A percentile compares a stretch with the other conserved stretches of the same genome.
Evolutionary conservation across 2,329 filamentous ascomycete genomes (phyloP).

Genomic region (Coniosporium tulheliwenetii): DNA sequence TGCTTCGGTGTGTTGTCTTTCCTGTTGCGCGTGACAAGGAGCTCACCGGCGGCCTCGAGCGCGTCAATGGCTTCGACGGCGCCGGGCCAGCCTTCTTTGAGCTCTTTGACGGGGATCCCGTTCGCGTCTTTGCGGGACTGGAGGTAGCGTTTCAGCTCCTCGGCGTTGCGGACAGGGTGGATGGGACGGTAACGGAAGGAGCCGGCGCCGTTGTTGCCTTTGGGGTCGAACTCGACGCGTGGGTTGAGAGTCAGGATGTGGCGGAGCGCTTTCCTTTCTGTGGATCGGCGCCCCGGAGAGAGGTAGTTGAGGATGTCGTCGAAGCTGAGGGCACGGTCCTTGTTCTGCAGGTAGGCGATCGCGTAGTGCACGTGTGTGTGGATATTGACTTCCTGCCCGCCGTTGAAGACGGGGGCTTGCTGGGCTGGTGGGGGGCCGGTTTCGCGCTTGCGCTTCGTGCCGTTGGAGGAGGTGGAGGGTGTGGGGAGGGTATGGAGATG

Average conservation of each 20-base stretch:
- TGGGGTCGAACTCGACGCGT: slow-evolving; percentile 42
- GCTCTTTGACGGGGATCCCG: slow-evolving; percentile 70
- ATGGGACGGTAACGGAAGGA: slow-evolving; percentile 73
- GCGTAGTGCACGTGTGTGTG: slow-evolving; percentile 81
- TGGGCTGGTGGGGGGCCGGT: slow-evolving; percentile 38
- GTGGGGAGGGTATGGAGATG: slow-evolving; percentile 44
- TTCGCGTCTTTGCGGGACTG: slow-evolving; percentile 68
- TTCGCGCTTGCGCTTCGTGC: slow-evolving; percentile 46
- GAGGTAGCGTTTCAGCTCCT: slow-evolving; percentile 64
- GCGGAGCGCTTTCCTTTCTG: slow-evolving; percentile 35
- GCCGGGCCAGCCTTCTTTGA: slow-evolving; percentile 90
- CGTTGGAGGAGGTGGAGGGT: slow-evolving; percentile 26
- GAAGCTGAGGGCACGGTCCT: slow-evolving; percentile 52
- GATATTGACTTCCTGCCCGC: slow-evolving; percentile 50
- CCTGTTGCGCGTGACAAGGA: slow-evolving; percentile 78
- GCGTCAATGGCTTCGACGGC: slow-evolving; percentile 64
- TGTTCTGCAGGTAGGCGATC: slow-evolving; percentile 64
- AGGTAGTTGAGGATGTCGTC: slow-evolving; percentile 68
- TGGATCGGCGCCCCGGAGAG: slow-evolving; percentile 41
- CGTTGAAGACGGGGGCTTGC: slow-evolving; percentile 62
- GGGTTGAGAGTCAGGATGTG: slow-evolving; percentile 52
- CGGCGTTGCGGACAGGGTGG: slow-evolving; percentile 65
- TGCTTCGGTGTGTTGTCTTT: slow-evolving; percentile 78
- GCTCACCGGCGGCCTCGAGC: slow-evolving; percentile 62
- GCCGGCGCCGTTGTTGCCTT: slow-evolving; percentile 50